Conservation (phyloP, 305 asterid genomes). For the Rubia balearica region DNA sequence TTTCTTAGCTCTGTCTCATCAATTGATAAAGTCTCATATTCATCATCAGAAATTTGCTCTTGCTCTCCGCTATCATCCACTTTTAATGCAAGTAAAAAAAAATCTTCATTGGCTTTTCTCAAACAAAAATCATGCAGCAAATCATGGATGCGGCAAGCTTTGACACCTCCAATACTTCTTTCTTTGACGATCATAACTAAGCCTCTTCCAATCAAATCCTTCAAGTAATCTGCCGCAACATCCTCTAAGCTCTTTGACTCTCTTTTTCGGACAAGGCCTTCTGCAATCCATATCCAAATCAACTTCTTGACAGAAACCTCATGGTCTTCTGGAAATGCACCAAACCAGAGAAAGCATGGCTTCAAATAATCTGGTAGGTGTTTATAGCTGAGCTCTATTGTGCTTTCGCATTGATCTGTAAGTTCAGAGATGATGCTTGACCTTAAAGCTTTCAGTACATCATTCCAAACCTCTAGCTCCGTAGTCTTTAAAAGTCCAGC, state of each 20-base stretch:
- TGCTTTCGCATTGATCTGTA: background rate
- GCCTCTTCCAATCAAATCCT: background rate
- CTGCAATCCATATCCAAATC: background rate
- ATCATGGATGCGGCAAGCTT: background rate
- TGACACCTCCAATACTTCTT: background rate
- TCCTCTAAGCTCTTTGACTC: background rate
- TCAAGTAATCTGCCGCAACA: background rate
- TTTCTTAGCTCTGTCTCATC: background rate
- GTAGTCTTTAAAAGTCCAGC: background rate
- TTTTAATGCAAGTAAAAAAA: background rate
- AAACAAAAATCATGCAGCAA: background rate
- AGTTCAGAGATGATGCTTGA: background rate
- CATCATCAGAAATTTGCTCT: background rate
- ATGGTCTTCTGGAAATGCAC: background rate
- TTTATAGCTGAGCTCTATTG: background rate
- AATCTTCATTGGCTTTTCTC: background rate
- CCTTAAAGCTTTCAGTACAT: background rate
- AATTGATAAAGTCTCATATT: background rate
- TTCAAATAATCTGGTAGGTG: background rate
- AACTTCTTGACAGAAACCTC: background rate
- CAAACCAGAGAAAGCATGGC: background rate
- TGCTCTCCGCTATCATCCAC: background rate
- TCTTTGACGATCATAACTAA: background rate
- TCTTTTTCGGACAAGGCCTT: background rate
- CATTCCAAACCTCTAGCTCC: background rate